Evolutionary conservation across 2,329 filamentous ascomycete genomes (phyloP).

Genomic region (Paraphoma chrysanthemicola): DNA sequence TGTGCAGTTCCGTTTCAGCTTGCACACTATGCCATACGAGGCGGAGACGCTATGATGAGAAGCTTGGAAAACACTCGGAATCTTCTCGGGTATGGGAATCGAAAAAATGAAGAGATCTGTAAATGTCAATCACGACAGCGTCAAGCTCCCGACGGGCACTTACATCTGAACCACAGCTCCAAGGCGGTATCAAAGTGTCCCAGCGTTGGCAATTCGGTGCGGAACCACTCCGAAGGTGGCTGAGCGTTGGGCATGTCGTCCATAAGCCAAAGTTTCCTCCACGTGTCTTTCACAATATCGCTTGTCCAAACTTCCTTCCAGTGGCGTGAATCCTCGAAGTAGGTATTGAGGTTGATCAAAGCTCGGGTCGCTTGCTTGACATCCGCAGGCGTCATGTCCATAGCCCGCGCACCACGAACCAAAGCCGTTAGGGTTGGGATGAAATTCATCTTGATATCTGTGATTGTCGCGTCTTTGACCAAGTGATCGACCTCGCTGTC

Average conservation of each 20-base stretch:
- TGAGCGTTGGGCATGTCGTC: slow-evolving; percentile 53
- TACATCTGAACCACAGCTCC: slow-evolving; percentile 56
- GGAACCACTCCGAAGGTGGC: slow-evolving; percentile 54
- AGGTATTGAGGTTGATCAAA: slow-evolving; percentile 53
- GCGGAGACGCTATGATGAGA: slow-evolving; percentile 69
- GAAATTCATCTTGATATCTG: slow-evolving; percentile 50
- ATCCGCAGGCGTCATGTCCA: slow-evolving; percentile 47
- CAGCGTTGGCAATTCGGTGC: slow-evolving; percentile 55
- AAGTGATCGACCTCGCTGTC: slow-evolving; percentile 49
- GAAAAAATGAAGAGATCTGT: slow-evolving; percentile 62
- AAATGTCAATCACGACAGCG: slow-evolving; percentile 14
- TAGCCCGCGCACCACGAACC: slow-evolving; percentile 48
- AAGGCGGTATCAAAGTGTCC: slow-evolving; percentile 55
- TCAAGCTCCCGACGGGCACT: slow-evolving; percentile 6
- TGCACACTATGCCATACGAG: slow-evolving; percentile 67
- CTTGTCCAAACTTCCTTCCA: slow-evolving; percentile 58
- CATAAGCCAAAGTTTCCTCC: slow-evolving; percentile 55
- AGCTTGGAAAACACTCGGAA: slow-evolving; percentile 67
- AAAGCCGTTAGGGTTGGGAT: slow-evolving; percentile 51
- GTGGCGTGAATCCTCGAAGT: slow-evolving; percentile 53
- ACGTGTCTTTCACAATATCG: slow-evolving; percentile 54
- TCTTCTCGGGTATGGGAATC: slow-evolving; percentile 62
- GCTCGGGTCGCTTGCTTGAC: slow-evolving; percentile 52
- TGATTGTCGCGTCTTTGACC: slow-evolving; percentile 42
- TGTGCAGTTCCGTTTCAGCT: slow-evolving; percentile 65